Percentiles rank a stretch among this genome's conserved stretches.
phyloP scores from a whole-genome alignment of 164 flowering plant genomes.

The Vitis riparia region DNA sequence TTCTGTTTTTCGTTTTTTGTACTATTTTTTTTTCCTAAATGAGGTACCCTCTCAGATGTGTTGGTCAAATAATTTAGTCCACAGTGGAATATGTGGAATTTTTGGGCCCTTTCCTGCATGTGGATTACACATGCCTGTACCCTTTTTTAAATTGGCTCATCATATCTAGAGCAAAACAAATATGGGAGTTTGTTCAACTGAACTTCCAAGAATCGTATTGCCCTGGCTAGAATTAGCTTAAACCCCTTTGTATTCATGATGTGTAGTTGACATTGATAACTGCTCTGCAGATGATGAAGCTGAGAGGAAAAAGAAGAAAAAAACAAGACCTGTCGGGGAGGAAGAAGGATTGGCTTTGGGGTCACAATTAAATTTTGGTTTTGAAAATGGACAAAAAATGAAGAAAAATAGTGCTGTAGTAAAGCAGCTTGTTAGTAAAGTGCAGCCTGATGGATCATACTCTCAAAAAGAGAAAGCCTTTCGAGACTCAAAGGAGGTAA shows the following conservation, averaged over 20 bases:
- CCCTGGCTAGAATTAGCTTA: too few relatives aligned
- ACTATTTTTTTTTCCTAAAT: too few relatives aligned
- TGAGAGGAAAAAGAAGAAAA: slow-evolving; percentile 73
- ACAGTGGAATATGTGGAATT: background rate
- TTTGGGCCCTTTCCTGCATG: background rate
- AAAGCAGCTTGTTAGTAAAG: slow-evolving; percentile 29
- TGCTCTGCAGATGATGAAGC: slow-evolving; percentile 64
- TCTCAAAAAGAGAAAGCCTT: slow-evolving; percentile 29
- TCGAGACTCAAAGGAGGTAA: slow-evolving; percentile 49
- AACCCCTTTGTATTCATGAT: background rate
- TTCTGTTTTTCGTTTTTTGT: too few relatives aligned
- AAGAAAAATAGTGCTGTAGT: slow-evolving; percentile 9
- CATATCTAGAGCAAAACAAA: background rate
- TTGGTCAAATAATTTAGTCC: too few relatives aligned
- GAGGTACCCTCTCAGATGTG: too few relatives aligned
- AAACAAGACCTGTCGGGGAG: slow-evolving; percentile 28
- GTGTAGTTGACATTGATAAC: background rate
- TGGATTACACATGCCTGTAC: background rate
- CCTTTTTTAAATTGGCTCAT: background rate
- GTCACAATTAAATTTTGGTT: slow-evolving; percentile 31
- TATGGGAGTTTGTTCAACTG: background rate
- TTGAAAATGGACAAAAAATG: slow-evolving; percentile 43
- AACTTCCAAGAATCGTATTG: background rate
- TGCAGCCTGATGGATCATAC: slow-evolving; percentile 46
- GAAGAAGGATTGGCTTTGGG: slow-evolving; percentile 28